phyloP scores from a whole-genome alignment of 176 grass and related monocot species.

The Carex myosuroides region DNA sequence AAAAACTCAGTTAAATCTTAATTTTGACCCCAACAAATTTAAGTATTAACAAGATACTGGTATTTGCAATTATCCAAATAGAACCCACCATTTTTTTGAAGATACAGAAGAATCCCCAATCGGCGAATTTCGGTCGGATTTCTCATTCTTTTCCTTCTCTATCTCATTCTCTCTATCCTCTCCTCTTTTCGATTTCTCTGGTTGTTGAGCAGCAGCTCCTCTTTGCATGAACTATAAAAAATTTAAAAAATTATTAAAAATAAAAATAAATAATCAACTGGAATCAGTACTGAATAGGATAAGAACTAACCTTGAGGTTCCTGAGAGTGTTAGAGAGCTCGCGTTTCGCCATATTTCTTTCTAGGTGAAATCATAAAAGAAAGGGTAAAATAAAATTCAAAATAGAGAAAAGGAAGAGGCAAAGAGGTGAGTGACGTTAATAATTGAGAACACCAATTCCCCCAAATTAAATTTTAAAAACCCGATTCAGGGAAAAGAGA shows the following conservation, averaged over 20 bases:
- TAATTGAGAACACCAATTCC: too few relatives aligned
- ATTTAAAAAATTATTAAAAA: not conserved
- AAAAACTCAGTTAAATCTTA: too few relatives aligned
- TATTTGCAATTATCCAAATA: not conserved
- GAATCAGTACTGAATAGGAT: not conserved
- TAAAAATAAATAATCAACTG: not conserved
- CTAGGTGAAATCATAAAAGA: not conserved
- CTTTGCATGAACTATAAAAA: constrained; percentile 86
- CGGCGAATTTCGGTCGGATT: not conserved
- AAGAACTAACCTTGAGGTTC: constrained; percentile 54
- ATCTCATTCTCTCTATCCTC: constrained; percentile 13
- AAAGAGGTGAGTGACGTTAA: too few relatives aligned
- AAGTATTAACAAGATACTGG: not conserved
- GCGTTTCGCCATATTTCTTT: constrained; percentile 47
- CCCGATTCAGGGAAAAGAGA: too few relatives aligned
- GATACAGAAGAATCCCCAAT: constrained; percentile 4
- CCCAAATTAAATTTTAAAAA: too few relatives aligned
- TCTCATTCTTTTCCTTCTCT: constrained; percentile 27
- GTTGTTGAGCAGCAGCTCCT: constrained; percentile 36
- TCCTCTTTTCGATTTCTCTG: not conserved
- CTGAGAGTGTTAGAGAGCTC: constrained; percentile 84
- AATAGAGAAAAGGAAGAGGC: not conserved
- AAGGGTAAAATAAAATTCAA: not conserved
- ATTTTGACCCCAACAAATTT: too few relatives aligned
- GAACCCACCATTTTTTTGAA: constrained; percentile 28